Evolutionary conservation across 306 rosid species (phyloP), one percentile per base, ranked within the genome.

Genomic region (Vachellia pachyceras): DNA sequence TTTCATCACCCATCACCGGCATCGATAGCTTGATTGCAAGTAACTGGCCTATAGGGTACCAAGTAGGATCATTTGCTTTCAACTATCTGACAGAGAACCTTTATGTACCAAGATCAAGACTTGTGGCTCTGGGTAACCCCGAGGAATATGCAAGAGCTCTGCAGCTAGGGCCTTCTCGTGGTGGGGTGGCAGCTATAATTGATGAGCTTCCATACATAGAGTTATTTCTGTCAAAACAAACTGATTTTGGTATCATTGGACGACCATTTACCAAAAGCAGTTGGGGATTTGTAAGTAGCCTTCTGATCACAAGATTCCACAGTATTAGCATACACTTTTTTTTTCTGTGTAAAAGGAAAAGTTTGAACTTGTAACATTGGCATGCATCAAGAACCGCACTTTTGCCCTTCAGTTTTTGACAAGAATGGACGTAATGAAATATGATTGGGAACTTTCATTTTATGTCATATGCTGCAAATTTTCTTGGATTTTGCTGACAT

Each of bases 281-380:
- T 77, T 95, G 99, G 99, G 99, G 99, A 82, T 95, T 95, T 86
- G 99, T 95, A 90, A 95, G 99, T 92, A 73, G 41, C 46, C 29
- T 66, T 86, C 76, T 83, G 64, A 74, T 77, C 41, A 60, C 65
- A 41, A 64, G 10, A 77, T 79, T 39, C 7, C 72, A 72, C 36
- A 22, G 58, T 46, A 46, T 69, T 47, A 49, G 22, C 36, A 44
- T 71, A 36, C 76, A 57, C 73, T 7, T 44, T 29, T 29, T 29
- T 44, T 44, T 10, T 6, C 10, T 44, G 47, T 44, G 12, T 6
- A 44, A 44, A 44, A 44, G 47, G 47, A 44, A 44, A 44, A 6
- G 47, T 7, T 44, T 44, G 47, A 44, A 44, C 47, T 1, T 44
- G 47, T 44, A 44, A 6, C 47, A 44, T 7, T 44, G 37, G 9